These are phyloP conservation scores for Saussurea involucrata DNA, from an alignment of 129 eudicot species.

Conservation along the genomic window DNA sequence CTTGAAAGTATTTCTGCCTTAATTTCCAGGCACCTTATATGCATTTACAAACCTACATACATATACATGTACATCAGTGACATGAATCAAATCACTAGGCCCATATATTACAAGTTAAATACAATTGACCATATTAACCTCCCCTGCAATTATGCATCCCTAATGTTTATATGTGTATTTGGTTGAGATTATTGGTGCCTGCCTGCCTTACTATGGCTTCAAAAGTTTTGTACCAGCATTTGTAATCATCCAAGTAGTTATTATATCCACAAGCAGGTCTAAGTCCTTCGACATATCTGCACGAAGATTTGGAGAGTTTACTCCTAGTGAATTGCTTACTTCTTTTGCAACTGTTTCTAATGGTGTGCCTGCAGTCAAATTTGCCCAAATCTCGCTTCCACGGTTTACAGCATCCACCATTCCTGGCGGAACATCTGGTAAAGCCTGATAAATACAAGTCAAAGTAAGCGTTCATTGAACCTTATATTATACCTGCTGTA, in stretches of 20 bases:
- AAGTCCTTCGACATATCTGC: constrained; percentile 61
- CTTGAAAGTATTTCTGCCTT: background rate
- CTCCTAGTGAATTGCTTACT: constrained; percentile 58
- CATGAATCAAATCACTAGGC: background rate
- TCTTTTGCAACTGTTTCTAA: constrained; percentile 81
- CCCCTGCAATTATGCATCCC: background rate
- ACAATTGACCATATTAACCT: background rate
- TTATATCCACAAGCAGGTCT: constrained; percentile 77
- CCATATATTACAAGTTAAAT: background rate
- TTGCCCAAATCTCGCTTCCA: constrained; percentile 78
- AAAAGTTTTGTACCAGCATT: constrained; percentile 55
- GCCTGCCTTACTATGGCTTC: constrained; percentile 33
- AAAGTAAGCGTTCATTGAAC: background rate
- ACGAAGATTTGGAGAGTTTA: constrained; percentile 56
- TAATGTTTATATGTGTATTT: constrained; percentile 1
- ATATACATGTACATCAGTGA: background rate
- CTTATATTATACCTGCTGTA: constrained; percentile 48
- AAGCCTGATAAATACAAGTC: constrained; percentile 44
- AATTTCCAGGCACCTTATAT: background rate
- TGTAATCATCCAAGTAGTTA: constrained; percentile 63
- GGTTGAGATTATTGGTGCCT: background rate
- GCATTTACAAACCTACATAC: constrained; percentile 15
- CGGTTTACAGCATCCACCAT: constrained; percentile 91
- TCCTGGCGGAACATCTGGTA: constrained; percentile 92
- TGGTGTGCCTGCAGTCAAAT: constrained; percentile 84